A percentile compares a stretch with the other conserved stretches of the same genome.
These are phyloP conservation scores for Zygoascus bituminiphila DNA, from an alignment of 805 yeast species.

Conservation along the genomic window DNA sequence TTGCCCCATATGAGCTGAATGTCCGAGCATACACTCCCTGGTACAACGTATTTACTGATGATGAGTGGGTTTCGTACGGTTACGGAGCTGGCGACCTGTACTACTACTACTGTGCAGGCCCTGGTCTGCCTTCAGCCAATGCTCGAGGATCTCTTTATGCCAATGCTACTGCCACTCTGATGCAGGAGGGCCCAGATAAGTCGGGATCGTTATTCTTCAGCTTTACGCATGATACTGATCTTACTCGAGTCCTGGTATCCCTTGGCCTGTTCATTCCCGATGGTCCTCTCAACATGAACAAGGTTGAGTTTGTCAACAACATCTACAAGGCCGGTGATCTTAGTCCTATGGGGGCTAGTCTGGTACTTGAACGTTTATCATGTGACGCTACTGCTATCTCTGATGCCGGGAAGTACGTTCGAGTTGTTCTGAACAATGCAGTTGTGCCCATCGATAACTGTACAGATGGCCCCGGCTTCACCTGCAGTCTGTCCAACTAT, in stretches of 20 bases:
- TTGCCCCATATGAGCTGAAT: slow-evolving; percentile 45
- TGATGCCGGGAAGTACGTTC: slow-evolving; percentile 32
- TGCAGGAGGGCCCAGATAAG: slow-evolving; percentile 32
- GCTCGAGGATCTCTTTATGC: slow-evolving; percentile 39
- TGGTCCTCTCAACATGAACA: slow-evolving; percentile 32
- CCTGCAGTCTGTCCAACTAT: slow-evolving; percentile 34
- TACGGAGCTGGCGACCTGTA: slow-evolving; percentile 36
- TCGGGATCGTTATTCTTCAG: slow-evolving; percentile 35
- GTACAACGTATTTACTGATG: slow-evolving; percentile 37
- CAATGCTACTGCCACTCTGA: slow-evolving; percentile 39
- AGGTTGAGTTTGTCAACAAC: slow-evolving; percentile 36
- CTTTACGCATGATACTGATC: slow-evolving; percentile 51
- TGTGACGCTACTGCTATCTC: slow-evolving; percentile 32
- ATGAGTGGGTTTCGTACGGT: slow-evolving; percentile 38
- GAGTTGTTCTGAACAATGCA: slow-evolving; percentile 45
- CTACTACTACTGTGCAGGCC: slow-evolving; percentile 40
- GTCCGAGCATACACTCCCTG: slow-evolving; percentile 40
- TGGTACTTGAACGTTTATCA: slow-evolving; percentile 41
- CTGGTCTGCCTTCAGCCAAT: slow-evolving; percentile 37
- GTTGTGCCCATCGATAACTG: slow-evolving; percentile 44
- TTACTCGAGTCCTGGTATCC: slow-evolving; percentile 41
- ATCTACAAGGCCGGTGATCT: slow-evolving; percentile 42
- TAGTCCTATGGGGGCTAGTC: slow-evolving; percentile 51
- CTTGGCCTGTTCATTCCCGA: slow-evolving; percentile 39
- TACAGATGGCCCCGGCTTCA: slow-evolving; percentile 46